phyloP scores from a whole-genome alignment of 2,329 filamentous ascomycete genomes.

The Zasmidium cellare region DNA sequence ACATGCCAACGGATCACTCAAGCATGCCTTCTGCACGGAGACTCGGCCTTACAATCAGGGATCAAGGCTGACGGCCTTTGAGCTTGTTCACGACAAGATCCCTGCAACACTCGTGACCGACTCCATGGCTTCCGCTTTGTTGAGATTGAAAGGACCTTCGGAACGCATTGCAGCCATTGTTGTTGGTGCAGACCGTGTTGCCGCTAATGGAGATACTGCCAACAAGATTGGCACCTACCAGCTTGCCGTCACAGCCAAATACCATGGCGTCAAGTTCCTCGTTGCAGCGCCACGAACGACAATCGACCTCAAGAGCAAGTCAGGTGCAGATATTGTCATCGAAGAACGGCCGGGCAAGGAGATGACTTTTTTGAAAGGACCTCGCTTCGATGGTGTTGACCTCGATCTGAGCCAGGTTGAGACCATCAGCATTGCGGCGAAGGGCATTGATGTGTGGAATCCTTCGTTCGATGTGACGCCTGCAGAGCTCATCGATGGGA shows the following conservation, averaged over 20 bases:
- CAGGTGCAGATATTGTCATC: conserved; percentile 80
- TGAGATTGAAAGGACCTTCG: conserved; percentile 60
- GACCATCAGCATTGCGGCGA: conserved; percentile 75
- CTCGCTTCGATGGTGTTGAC: conserved; percentile 59
- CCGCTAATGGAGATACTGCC: conserved; percentile 93
- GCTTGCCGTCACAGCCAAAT: conserved; percentile 82
- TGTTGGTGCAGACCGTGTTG: conserved; percentile 92
- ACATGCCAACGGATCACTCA: conserved; percentile 63
- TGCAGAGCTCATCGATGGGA: conserved; percentile 81
- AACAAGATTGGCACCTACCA: conserved; percentile 98
- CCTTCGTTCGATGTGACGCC: conserved; percentile 96
- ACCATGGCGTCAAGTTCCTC: conserved; percentile 90
- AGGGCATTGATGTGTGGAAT: conserved; percentile 87
- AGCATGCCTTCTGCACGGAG: conserved; percentile 93
- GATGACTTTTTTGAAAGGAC: conserved; percentile 81
- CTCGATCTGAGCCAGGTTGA: conserved; percentile 66
- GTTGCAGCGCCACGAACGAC: conserved; percentile 94
- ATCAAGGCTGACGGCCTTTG: conserved; percentile 89
- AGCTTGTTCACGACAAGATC: conserved; percentile 91
- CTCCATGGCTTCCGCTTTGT: conserved; percentile 90
- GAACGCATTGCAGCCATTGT: conserved; percentile 81
- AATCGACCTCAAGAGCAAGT: conserved; percentile 79
- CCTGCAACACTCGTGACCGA: conserved; percentile 91
- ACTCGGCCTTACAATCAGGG: conserved; percentile 98
- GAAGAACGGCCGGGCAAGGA: conserved; percentile 82